A percentile compares a stretch with the other conserved stretches of the same genome.
Evolutionary conservation across 345 rosid species (phyloP).

Genomic region (Barbarea vulgaris): DNA sequence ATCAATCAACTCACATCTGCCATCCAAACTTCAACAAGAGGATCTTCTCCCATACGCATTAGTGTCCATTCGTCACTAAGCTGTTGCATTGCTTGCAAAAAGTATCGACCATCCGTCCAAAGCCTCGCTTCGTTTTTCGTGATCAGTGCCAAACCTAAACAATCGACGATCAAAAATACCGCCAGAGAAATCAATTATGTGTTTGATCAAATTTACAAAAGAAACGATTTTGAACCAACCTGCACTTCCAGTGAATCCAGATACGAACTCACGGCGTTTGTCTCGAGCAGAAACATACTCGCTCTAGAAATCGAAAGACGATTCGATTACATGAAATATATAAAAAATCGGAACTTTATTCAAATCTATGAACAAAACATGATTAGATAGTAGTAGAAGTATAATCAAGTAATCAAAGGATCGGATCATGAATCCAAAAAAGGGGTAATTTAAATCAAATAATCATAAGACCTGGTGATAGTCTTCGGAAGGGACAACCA

Average conservation of each 20-base stretch:
- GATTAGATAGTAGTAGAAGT: not conserved
- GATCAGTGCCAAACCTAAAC: slow-evolving; percentile 79
- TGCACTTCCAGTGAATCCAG: slow-evolving; percentile 93
- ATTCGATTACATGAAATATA: not conserved
- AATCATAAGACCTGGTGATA: slow-evolving; percentile 71
- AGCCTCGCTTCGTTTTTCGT: slow-evolving; percentile 71
- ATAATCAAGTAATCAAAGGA: slow-evolving; percentile 7
- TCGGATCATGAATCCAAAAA: slow-evolving; percentile 28
- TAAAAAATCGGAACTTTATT: slow-evolving; percentile 10
- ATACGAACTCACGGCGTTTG: slow-evolving; percentile 84
- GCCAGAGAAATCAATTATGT: not conserved
- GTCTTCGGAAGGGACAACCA: slow-evolving; percentile 87
- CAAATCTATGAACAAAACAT: not conserved
- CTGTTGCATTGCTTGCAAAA: slow-evolving; percentile 79
- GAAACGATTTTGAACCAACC: slow-evolving; percentile 50
- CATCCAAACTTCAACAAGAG: slow-evolving; percentile 80
- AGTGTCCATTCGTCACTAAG: slow-evolving; percentile 83
- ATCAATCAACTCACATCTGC: slow-evolving; percentile 57
- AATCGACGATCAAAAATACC: not conserved
- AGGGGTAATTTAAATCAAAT: not conserved
- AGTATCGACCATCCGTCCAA: slow-evolving; percentile 97
- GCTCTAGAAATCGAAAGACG: slow-evolving; percentile 50
- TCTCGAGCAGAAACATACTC: slow-evolving; percentile 90
- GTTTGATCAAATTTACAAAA: slow-evolving; percentile 1
- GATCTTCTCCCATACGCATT: slow-evolving; percentile 96